Percentiles rank a stretch among this genome's conserved stretches.
These are phyloP conservation scores for carrot (Daucus carota) DNA, from an alignment of 129 eudicot genomes.

Conservation along the genomic window DH1_v3.0 NC_030385.2:44007501-44008000, in stretches of 20 bases:
- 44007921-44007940: slow-evolving; percentile 77
- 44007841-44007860: neutral
- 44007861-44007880: neutral
- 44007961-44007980: slow-evolving; percentile 79
- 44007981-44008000: slow-evolving; percentile 5
- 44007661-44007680: neutral
- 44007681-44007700: slow-evolving; percentile 59
- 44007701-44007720: slow-evolving; percentile 82
- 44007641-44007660: neutral
- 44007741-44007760: slow-evolving; percentile 89
- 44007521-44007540: neutral
- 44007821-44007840: slow-evolving; percentile 10
- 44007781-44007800: slow-evolving; percentile 89
- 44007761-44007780: slow-evolving; percentile 87
- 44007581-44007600: neutral
- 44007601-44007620: neutral
- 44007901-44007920: slow-evolving; percentile 87
- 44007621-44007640: neutral
- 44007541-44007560: neutral
- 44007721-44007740: slow-evolving; percentile 79
- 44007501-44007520: neutral
- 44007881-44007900: slow-evolving; percentile 37
- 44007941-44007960: slow-evolving; percentile 64
- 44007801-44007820: slow-evolving; percentile 53
- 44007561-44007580: neutral